Base-by-base conservation (phyloP, 805 yeast species). In the Yarrowia deformans region DNA sequence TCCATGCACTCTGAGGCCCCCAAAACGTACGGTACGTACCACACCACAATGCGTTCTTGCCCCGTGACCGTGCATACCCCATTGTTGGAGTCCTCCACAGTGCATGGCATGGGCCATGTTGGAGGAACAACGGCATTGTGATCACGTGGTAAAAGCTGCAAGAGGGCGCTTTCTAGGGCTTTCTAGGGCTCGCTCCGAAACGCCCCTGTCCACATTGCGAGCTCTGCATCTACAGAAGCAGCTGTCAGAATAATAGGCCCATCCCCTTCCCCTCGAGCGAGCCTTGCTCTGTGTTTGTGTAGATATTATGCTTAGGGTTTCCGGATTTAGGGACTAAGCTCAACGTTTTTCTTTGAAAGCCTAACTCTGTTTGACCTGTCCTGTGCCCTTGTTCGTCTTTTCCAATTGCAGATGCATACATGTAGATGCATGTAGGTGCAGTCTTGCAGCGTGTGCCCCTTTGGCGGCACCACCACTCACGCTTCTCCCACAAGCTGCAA, bases 381-480 rank as follows among this genome's bases (percentile, higher is more conserved):
- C n/a, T n/a, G n/a, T n/a, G n/a, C n/a, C n/a, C n/a, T n/a, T n/a
- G n/a, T n/a, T n/a, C n/a, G n/a, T 29, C 19, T 56, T 32, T 56
- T 29, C 29, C 50, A 19, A 13, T 43, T 58, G 50, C 50, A 42
- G 50, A 32, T 42, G 66, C 66, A 43, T 35, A 60, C 66, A 60
- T 45, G 52, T 45, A n/a, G 39, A 32, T 34, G 66, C 66, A 45
- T 40, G 52, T 39, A 42, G 42, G 18, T 60, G 52, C 66, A 60
- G 66, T 52, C 66, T 60, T 45, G 66, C 66, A 60, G 66, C 9
- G 52, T 42, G 50, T 34, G 52, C 66, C 66, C 66, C 52, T 60
- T 60, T 45, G 52, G 52, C 66, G 52, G 66, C 66, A 45, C 52
- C 66, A 60, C 66, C 66, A 34, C 66, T 60, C 66, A 58, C 48